phyloP scores from a whole-genome alignment of 2,329 filamentous ascomycete species.

The Pezizomycotina sp. region DNA sequence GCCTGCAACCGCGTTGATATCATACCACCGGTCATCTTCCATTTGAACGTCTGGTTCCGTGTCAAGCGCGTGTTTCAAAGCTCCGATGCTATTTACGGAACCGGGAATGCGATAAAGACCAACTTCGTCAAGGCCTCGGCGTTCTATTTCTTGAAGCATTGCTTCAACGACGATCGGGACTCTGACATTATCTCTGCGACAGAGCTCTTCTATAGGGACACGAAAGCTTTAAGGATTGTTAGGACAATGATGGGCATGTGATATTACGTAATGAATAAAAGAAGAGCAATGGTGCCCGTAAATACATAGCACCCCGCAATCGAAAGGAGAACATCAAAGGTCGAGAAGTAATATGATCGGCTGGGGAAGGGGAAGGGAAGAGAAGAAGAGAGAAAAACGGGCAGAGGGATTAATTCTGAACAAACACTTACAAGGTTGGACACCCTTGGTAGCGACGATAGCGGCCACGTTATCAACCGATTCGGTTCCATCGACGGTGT shows the following conservation, averaged over 20 bases:
- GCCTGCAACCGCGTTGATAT: slow-evolving; percentile 26
- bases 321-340: no score
- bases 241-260: no score
- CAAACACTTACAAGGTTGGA: no score
- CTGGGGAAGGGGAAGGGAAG: no score
- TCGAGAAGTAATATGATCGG: no score
- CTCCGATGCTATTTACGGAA: slow-evolving; percentile 25
- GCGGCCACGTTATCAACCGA: slow-evolving; percentile 23
- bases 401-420: no score
- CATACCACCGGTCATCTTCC: slow-evolving; percentile 27
- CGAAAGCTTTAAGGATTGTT: slow-evolving; percentile 21
- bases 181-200: slow-evolving; percentile 23
- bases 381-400: no score
- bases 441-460: no score
- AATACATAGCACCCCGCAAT: no score
- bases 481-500: slow-evolving; percentile 23
- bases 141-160: slow-evolving; percentile 24
- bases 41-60: slow-evolving; percentile 25
- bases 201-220: slow-evolving; percentile 24
- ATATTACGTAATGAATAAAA: no score
- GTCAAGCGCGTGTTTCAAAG: slow-evolving; percentile 25
- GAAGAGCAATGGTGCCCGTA: no score
- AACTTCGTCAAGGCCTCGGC: slow-evolving; percentile 25
- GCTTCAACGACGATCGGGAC: slow-evolving; percentile 25
- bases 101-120: slow-evolving; percentile 26